phyloP scores from a whole-genome alignment of 768 basidiomycete species.

The Boletellus ananas region DNA sequence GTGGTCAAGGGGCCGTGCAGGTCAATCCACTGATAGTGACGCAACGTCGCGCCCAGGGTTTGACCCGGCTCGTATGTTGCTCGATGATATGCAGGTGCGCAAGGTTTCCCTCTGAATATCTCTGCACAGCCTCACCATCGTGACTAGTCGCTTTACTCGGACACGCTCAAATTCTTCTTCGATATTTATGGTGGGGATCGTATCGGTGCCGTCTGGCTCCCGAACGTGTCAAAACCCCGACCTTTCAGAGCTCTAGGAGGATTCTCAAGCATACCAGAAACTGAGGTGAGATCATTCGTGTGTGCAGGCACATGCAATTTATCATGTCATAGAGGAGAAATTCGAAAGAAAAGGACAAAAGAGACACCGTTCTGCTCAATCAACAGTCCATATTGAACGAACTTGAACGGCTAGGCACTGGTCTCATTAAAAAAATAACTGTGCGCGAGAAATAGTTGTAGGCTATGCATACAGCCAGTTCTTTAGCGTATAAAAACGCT shows the following conservation, averaged over 20 bases:
- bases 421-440: slow-evolving; percentile 53
- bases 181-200: slow-evolving; percentile 75
- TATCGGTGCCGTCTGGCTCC: slow-evolving; percentile 88
- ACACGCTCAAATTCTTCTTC: slow-evolving; percentile 79
- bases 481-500: background rate
- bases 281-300: slow-evolving; percentile 27
- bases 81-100: slow-evolving; percentile 69
- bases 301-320: background rate
- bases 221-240: slow-evolving; percentile 53
- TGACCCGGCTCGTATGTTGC: slow-evolving; percentile 69
- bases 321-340: slow-evolving; percentile 23
- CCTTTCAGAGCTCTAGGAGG: slow-evolving; percentile 80
- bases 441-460: slow-evolving; percentile 9
- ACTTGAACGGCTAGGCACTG: slow-evolving; percentile 70
- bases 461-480: background rate
- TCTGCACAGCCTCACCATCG: slow-evolving; percentile 2
- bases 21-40: slow-evolving; percentile 29
- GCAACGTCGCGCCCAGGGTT: slow-evolving; percentile 58
- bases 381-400: slow-evolving; percentile 64
- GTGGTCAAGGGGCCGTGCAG: slow-evolving; percentile 38
- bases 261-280: slow-evolving; percentile 63
- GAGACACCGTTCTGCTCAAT: slow-evolving; percentile 60
- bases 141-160: slow-evolving; percentile 61
- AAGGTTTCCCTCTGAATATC: background rate
- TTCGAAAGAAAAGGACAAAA: slow-evolving; percentile 47